A percentile compares a stretch with the other conserved stretches of the same genome.
Evolutionary conservation across 768 basidiomycete genomes (phyloP).

Genomic region (Boletus sp.): DNA sequence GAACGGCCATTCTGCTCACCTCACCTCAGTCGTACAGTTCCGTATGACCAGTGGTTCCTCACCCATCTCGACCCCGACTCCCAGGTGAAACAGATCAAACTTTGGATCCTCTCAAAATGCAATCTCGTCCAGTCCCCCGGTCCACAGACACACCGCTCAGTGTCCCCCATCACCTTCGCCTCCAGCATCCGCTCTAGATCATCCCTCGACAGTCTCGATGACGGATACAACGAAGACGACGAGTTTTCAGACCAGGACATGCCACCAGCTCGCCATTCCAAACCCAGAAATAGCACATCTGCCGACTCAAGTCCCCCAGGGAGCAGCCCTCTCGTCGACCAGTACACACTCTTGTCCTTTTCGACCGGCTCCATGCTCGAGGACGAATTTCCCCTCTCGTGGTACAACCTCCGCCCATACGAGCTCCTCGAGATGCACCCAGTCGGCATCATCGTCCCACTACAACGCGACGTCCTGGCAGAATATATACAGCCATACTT

Average conservation of each 20-base stretch:
- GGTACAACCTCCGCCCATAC: constrained; percentile 57
- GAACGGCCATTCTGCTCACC: not conserved
- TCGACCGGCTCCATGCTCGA: constrained; percentile 70
- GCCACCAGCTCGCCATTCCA: constrained; percentile 1
- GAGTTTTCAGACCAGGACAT: constrained; percentile 30
- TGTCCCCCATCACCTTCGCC: constrained; percentile 71
- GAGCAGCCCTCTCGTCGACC: constrained; percentile 24
- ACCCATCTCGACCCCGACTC: constrained; percentile 60
- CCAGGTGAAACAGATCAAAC: constrained; percentile 62
- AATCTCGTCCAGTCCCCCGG: constrained; percentile 36
- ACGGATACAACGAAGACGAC: constrained; percentile 33
- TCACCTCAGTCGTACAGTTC: constrained; percentile 38
- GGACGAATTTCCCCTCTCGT: constrained; percentile 54
- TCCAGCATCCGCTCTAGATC: constrained; percentile 12
- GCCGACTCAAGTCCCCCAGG: constrained; percentile 7
- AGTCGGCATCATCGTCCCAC: constrained; percentile 35
- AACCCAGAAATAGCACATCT: constrained; percentile 5
- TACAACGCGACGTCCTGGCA: constrained; percentile 39
- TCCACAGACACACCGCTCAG: constrained; percentile 38
- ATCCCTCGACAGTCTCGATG: constrained; percentile 25
- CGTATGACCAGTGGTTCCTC: constrained; percentile 75
- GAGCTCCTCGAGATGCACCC: constrained; percentile 73
- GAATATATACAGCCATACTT: constrained; percentile 59
- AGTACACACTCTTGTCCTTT: constrained; percentile 58
- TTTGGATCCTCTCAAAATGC: constrained; percentile 58